Evolutionary conservation across 495 filamentous ascomycete genomes (phyloP).

Genomic region (Penicillium canescens): DNA sequence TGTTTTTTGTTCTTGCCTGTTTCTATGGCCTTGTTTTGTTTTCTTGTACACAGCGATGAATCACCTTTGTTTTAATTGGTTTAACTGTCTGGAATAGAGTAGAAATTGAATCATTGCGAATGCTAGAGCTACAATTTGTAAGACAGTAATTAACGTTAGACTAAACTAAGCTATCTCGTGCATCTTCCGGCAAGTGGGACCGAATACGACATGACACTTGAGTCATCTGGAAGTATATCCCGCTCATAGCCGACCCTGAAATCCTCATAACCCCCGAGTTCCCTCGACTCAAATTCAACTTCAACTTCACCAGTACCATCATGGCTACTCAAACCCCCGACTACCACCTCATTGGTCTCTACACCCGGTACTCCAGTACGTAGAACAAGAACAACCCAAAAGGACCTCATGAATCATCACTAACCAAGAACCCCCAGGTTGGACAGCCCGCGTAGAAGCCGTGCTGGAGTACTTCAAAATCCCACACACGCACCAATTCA

Average conservation of each 20-base stretch:
- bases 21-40: neutral
- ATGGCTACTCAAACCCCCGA: conserved; percentile 19
- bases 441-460: conserved; percentile 36
- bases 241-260: neutral
- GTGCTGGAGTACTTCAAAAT: conserved; percentile 41
- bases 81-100: too few species aligned
- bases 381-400: neutral
- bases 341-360: conserved; percentile 32
- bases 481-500: conserved; percentile 22
- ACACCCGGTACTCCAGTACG: conserved; percentile 39
- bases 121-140: too few species aligned
- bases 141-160: too few species aligned
- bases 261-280: neutral
- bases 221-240: neutral
- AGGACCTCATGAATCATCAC: neutral
- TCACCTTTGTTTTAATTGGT: neutral
- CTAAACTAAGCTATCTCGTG: too few species aligned
- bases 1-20: neutral
- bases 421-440: conserved; percentile 24
- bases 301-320: neutral
- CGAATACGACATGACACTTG: neutral
- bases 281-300: neutral
- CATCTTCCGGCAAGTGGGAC: neutral
- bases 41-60: neutral
- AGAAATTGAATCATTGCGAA: too few species aligned